These are phyloP conservation scores for Heliamphora exappendiculata DNA, from an alignment of 148 eudicot genomes.

Conservation along the genomic window DNA sequence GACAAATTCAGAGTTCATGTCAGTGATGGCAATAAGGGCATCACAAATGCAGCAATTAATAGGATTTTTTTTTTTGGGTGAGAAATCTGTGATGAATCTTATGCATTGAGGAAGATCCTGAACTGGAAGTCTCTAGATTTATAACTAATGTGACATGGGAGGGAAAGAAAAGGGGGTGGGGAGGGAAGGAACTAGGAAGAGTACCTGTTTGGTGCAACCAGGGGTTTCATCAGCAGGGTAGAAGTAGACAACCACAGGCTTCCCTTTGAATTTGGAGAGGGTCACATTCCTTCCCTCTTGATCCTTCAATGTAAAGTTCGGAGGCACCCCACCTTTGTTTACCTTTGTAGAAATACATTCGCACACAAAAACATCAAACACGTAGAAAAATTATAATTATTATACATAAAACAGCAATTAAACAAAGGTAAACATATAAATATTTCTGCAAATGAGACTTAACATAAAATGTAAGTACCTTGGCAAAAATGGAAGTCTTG, in stretches of 20 bases:
- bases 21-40: neutral
- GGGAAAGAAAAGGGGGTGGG: neutral
- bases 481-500: conserved; percentile 40
- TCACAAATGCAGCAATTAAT: neutral
- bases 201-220: conserved; percentile 99
- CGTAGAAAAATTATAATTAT: neutral
- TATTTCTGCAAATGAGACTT: neutral
- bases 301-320: conserved; percentile 75
- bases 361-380: neutral
- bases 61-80: neutral
- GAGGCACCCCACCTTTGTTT: conserved; percentile 61
- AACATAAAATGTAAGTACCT: conserved; percentile 31
- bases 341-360: conserved; percentile 34
- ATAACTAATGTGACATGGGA: neutral
- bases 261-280: conserved; percentile 83
- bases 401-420: conserved; percentile 2
- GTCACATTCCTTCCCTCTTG: conserved; percentile 82
- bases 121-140: neutral
- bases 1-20: neutral
- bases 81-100: neutral
- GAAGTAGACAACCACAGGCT: conserved; percentile 87
- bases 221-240: conserved; percentile 99
- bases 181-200: neutral
- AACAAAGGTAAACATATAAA: neutral
- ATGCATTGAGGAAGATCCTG: neutral